These are phyloP conservation scores for Cladophialophora psammophila DNA, from an alignment of 2,329 filamentous ascomycete genomes.

Conservation along the genomic window DNA sequence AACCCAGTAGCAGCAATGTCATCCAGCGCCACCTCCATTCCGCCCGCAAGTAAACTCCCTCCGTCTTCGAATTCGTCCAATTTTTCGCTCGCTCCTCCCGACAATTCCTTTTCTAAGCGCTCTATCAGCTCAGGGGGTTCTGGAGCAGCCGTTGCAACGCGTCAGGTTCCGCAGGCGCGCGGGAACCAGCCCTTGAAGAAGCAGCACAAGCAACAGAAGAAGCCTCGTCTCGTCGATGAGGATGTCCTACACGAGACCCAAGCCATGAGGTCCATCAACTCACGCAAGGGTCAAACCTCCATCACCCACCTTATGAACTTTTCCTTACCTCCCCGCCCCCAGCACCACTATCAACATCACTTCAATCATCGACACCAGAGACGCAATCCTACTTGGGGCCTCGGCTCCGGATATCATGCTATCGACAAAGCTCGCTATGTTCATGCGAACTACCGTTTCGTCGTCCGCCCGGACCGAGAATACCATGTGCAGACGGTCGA, in stretches of 20 bases:
- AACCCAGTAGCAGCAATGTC: slow-evolving; percentile 36
- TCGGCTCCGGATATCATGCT: slow-evolving; percentile 87
- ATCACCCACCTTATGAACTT: slow-evolving; percentile 98
- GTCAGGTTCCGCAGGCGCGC: slow-evolving; percentile 55
- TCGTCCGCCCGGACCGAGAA: slow-evolving; percentile 81
- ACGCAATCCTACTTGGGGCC: slow-evolving; percentile 79
- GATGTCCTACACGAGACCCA: slow-evolving; percentile 83
- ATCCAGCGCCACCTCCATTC: slow-evolving; percentile 37
- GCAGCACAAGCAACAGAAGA: slow-evolving; percentile 83
- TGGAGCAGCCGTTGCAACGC: slow-evolving; percentile 50
- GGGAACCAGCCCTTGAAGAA: slow-evolving; percentile 79
- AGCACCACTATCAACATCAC: slow-evolving; percentile 60
- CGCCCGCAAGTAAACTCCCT: slow-evolving; percentile 34
- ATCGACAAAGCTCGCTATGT: slow-evolving; percentile 91
- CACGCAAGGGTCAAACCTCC: slow-evolving; percentile 89
- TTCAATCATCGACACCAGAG: slow-evolving; percentile 66
- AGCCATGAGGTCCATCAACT: slow-evolving; percentile 69
- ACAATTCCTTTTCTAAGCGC: slow-evolving; percentile 43
- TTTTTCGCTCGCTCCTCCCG: slow-evolving; percentile 32
- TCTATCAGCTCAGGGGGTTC: slow-evolving; percentile 51
- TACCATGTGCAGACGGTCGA: slow-evolving; percentile 84
- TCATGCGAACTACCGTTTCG: slow-evolving; percentile 96
- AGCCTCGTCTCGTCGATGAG: slow-evolving; percentile 77
- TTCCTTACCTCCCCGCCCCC: slow-evolving; percentile 76
- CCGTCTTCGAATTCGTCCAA: slow-evolving; percentile 31